Base-by-base conservation (phyloP, 2,329 filamentous ascomycete species). In the Thyridium curvatum region DNA sequence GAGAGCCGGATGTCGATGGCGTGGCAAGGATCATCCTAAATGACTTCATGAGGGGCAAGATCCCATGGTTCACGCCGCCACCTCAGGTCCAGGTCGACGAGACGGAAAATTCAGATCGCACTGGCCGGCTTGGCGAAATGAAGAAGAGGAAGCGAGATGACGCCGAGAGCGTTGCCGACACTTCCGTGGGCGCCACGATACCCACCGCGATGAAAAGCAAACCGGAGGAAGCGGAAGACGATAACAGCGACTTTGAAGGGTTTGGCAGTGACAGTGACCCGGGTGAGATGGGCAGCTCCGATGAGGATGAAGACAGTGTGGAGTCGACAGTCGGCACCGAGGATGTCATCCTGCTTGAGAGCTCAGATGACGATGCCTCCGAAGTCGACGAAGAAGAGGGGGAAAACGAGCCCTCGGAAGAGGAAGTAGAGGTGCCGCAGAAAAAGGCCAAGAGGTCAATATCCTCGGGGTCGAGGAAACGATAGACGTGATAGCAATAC, bases 1-100 rank as follows among this genome's bases (percentile, higher is more conserved):
- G 91, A n/a, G 93, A 97, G 59, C 85, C 91, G 4, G 93, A 98
- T 60, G 67, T 96, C 40, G 91, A 97, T 52, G 89, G 90, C 52
- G 89, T 95, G 35, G 93, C 93, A 2, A 95, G 95, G 64, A 95
- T 95, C 80, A 85, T 98, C 1, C 68, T 98, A 43, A 97, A 95
- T 53, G 93, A 98, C 56, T 98, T 97, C 59, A 78, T 97, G 55
- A 72, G 93, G 46, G 93, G 93, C 41, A 96, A 91, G 64, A 86
- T 97, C 18, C 93, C 93, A 2, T 98, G 94, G 93, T 98, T 89
- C 56, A 93, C 86, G 1, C 81, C 88, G 8, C 82, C 89, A 9
- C 88, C 90, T 2, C 64, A 72, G 12, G 55, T 62, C 4, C 76
- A 76, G 35, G 68, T 65, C 9, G 68, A 68, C 7, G 73, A 76